phyloP scores from a whole-genome alignment of 495 filamentous ascomycete species.

The Trichocladium uniseriatum region DNA sequence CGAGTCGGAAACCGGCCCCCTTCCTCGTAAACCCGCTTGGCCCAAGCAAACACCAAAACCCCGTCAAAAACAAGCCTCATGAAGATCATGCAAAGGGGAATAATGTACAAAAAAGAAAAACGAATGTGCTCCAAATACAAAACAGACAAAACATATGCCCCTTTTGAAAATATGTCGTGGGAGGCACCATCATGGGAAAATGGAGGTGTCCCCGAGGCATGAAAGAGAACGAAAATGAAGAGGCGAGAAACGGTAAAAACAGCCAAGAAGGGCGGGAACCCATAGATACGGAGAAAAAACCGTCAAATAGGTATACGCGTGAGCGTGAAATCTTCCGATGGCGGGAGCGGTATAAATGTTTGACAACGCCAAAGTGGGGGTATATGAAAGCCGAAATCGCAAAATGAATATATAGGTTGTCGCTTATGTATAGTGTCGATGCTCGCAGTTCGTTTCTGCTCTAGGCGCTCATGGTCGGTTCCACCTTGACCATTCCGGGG shows the following conservation, averaged over 20 bases:
- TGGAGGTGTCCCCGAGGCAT: too few relatives aligned
- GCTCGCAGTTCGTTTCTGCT: neutral
- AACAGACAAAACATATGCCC: too few relatives aligned
- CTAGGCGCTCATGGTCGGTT: slow-evolving; percentile 17
- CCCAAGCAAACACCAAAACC: neutral
- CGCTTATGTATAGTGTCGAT: slow-evolving; percentile 1
- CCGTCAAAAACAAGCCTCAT: too few relatives aligned
- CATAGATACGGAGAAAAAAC: neutral
- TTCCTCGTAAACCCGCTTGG: too few relatives aligned
- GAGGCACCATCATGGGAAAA: too few relatives aligned
- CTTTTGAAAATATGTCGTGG: too few relatives aligned
- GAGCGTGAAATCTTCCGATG: slow-evolving; percentile 33
- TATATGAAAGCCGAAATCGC: slow-evolving; percentile 15
- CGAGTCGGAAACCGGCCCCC: too few relatives aligned
- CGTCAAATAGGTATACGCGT: slow-evolving; percentile 25
- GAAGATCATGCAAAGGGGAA: too few relatives aligned
- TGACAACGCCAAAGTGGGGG: slow-evolving; percentile 15
- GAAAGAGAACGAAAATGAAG: neutral
- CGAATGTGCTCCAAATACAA: too few relatives aligned
- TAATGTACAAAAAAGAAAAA: too few relatives aligned
- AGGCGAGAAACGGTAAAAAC: neutral
- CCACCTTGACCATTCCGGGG: slow-evolving; percentile 11
- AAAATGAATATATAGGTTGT: slow-evolving; percentile 10
- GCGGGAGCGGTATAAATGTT: slow-evolving; percentile 13
- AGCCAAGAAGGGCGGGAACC: neutral